These are phyloP conservation scores for Verticillium tricorpus DNA, from an alignment of 2,329 filamentous ascomycete species.

Conservation along the genomic window DNA sequence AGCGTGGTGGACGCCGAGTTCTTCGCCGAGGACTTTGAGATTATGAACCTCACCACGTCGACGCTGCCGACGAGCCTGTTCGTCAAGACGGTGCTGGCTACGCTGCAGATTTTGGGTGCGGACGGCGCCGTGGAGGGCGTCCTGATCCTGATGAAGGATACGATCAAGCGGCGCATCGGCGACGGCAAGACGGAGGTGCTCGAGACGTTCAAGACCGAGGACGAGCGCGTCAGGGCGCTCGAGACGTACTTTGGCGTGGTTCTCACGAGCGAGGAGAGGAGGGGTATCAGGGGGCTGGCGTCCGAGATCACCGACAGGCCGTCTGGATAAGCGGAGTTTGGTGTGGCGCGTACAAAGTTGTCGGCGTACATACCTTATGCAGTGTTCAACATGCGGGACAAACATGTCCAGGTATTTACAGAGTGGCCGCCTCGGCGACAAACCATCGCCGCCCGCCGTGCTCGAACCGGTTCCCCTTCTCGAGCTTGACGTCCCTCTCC, in stretches of 20 bases:
- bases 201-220: slow-evolving; percentile 39
- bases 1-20: slow-evolving; percentile 48
- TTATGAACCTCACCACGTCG: slow-evolving; percentile 38
- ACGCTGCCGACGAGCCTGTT: slow-evolving; percentile 31
- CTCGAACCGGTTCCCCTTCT: slow-evolving; percentile 15
- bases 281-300: slow-evolving; percentile 38
- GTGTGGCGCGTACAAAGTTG: slow-evolving; percentile 2
- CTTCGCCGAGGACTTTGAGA: slow-evolving; percentile 38
- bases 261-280: slow-evolving; percentile 39
- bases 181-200: slow-evolving; percentile 34
- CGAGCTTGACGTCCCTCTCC: slow-evolving; percentile 8
- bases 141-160: slow-evolving; percentile 36
- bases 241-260: slow-evolving; percentile 44
- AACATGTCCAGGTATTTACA: neutral
- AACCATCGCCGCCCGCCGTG: slow-evolving; percentile 24
- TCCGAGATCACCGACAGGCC: slow-evolving; percentile 10
- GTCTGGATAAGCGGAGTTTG: neutral
- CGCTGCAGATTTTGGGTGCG: slow-evolving; percentile 21
- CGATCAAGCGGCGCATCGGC: slow-evolving; percentile 37
- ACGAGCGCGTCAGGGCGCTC: slow-evolving; percentile 42
- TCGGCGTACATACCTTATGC: no score
- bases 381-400: no score
- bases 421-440: slow-evolving; percentile 23
- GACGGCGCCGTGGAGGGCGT: slow-evolving; percentile 24
- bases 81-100: slow-evolving; percentile 29